A percentile compares a stretch with the other conserved stretches of the same genome.
Conservation (phyloP, 768 basidiomycete genomes). For the Russula lepida region DNA sequence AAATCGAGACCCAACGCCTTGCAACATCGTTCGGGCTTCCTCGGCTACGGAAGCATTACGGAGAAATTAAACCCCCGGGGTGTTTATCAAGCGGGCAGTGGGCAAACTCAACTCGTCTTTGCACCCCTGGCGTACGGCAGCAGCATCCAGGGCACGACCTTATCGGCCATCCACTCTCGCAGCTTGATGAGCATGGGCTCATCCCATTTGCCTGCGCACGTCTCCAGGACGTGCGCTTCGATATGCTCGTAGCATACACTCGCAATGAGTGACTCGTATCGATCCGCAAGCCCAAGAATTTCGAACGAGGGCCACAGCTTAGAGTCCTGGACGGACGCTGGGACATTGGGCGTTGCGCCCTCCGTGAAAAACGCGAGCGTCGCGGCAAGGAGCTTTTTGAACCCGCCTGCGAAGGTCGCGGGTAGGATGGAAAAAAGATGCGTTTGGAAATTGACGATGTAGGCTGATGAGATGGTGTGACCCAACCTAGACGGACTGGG, state of each 20-base stretch:
- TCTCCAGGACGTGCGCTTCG: conserved; percentile 57
- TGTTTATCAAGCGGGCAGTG: too few relatives aligned
- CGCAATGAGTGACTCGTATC: conserved; percentile 76
- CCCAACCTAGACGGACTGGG: conserved; percentile 41
- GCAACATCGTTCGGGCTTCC: conserved; percentile 63
- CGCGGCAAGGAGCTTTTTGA: conserved; percentile 56
- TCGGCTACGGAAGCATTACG: conserved; percentile 37
- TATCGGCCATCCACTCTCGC: conserved; percentile 69
- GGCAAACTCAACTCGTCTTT: conserved; percentile 38
- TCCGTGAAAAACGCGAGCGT: conserved; percentile 34
- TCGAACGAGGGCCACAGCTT: conserved; percentile 56
- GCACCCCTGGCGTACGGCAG: conserved; percentile 67
- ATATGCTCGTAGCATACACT: conserved; percentile 84
- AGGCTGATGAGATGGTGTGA: conserved; percentile 48
- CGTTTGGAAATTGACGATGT: conserved; percentile 64
- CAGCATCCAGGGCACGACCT: conserved; percentile 80
- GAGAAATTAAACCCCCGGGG: background rate
- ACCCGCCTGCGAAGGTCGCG: conserved; percentile 53
- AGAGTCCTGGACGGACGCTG: conserved; percentile 28
- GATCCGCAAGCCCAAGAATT: conserved; percentile 64
- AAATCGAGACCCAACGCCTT: conserved; percentile 72
- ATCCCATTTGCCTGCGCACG: conserved; percentile 64
- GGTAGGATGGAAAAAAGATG: conserved; percentile 67
- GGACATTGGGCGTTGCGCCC: conserved; percentile 3
- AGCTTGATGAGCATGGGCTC: conserved; percentile 52